Evolutionary conservation across 2,329 filamentous ascomycete species (phyloP).

Genomic region (Penicillium sp.): DNA sequence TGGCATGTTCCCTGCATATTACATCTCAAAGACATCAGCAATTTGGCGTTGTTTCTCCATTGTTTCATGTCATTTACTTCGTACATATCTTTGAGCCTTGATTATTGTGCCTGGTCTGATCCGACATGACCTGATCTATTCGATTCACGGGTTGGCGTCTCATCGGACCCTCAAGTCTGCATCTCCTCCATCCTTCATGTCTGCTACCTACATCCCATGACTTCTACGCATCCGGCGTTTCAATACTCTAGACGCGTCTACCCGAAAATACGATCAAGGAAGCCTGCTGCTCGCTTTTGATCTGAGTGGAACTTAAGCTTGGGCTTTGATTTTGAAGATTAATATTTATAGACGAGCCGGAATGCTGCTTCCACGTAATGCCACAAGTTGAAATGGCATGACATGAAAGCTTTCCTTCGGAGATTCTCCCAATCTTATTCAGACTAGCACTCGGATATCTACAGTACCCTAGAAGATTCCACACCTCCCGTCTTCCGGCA

Average conservation of each 20-base stretch:
- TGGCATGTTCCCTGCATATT: neutral
- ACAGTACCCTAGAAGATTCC: neutral
- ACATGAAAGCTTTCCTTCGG: too few species aligned
- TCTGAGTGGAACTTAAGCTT: too few species aligned
- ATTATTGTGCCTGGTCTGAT: neutral
- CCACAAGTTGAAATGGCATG: neutral
- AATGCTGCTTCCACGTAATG: neutral
- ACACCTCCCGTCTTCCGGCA: neutral
- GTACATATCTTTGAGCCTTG: neutral
- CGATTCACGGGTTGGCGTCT: neutral
- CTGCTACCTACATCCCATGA: neutral
- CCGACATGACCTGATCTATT: neutral
- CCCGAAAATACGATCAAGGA: neutral
- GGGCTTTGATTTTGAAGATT: neutral
- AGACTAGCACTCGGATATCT: neutral
- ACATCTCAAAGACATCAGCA: neutral
- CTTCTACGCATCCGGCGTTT: conserved; percentile 1
- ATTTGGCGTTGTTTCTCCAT: neutral
- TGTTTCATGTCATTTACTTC: neutral
- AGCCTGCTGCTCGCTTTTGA: neutral
- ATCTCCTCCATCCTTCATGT: neutral
- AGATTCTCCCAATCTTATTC: neutral
- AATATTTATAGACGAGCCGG: neutral
- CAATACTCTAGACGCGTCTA: conserved; percentile 2
- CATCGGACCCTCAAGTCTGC: neutral